Evolutionary conservation across 352 stramenopile genomes (phyloP), one percentile per base, ranked within the genome.

Genomic region (Phytophthora citrophthora): DNA sequence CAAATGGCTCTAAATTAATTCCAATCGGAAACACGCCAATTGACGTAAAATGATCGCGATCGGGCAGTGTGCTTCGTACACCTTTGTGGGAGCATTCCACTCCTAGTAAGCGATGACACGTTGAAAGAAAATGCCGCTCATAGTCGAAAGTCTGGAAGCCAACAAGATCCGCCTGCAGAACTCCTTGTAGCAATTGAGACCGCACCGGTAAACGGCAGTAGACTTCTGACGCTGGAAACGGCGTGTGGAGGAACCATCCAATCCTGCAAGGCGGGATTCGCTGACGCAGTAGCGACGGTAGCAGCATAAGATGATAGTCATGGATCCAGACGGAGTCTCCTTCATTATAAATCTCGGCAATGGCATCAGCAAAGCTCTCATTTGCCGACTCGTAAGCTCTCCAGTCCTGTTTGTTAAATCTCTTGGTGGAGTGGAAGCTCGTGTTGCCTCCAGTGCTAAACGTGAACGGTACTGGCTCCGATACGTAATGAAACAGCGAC

Each of bases 101-200:
- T 3, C 76, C 83, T 3, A 92, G 49, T 12, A 97, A 63, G 4
- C 86, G 83, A 43, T 92, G 84, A 44, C 87, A 95, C 2, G 87
- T 92, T 44, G 88, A 91, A 2, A 96, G 64, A 49, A 96, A 97
- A 47, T 96, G 88, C 18, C 88, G 86, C 55, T 93, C 88, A 57
- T 95, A 95, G 70, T 96, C 89, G 40, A 96, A 96, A n/a, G 89
- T 94, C 71, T 96, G 89, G 66, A 97, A 96, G 0, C 80, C 87
- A 1, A 95, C 66, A 9, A 97, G 75, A 63, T 97, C 89, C 2
- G 89, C 86, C 34, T 91, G 83, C 12, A 97, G 61, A 26, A 96
- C 86, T 4, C 89, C 89, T 1, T 79, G 79, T 4, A 97, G 60
- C 43, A 95, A 57, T 69, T 94, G 76, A 12, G 83, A 77, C 0